Percentiles rank a stretch among this genome's conserved stretches.
phyloP scores from a whole-genome alignment of 2,329 filamentous ascomycete genomes.

The Penicillium sclerotigenum region DNA sequence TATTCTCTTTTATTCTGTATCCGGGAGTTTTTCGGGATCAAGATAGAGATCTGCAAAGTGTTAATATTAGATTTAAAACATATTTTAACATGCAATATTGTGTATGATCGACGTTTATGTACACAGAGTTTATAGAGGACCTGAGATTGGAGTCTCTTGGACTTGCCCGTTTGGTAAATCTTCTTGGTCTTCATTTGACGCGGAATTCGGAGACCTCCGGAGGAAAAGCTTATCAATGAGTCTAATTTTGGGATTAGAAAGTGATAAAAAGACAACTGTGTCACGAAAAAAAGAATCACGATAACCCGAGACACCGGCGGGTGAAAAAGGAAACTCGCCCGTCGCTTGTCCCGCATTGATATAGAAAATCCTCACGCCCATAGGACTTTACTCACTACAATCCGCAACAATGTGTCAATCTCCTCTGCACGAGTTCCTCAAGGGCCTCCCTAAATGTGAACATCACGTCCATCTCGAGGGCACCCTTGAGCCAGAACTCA shows the following conservation, averaged over 20 bases:
- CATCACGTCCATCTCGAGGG: constrained; percentile 80
- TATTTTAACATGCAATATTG: not conserved
- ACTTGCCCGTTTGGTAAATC: not conserved
- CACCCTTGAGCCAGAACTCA: constrained; percentile 64
- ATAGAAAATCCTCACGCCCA: not conserved
- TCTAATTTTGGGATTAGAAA: not conserved
- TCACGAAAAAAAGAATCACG: not conserved
- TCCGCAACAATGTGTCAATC: constrained; percentile 55
- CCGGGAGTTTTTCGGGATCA: not conserved
- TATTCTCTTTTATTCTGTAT: not conserved
- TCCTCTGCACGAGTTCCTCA: constrained; percentile 58
- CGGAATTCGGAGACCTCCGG: constrained; percentile 14
- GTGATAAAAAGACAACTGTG: not conserved
- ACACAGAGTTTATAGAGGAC: not conserved
- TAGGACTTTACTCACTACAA: not conserved
- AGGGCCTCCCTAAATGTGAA: constrained; percentile 71
- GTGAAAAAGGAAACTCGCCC: constrained; percentile 6
- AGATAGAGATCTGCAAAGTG: constrained; percentile 2
- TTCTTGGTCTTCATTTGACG: not conserved
- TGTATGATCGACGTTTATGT: not conserved
- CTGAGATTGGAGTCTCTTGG: not conserved
- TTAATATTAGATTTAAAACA: constrained; percentile 3
- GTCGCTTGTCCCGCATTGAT: not conserved
- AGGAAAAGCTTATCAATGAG: constrained; percentile 3
- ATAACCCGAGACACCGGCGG: not conserved